Evolutionary conservation across 805 yeast species (phyloP).

Genomic region (Brettanomyces naardenensis): DNA sequence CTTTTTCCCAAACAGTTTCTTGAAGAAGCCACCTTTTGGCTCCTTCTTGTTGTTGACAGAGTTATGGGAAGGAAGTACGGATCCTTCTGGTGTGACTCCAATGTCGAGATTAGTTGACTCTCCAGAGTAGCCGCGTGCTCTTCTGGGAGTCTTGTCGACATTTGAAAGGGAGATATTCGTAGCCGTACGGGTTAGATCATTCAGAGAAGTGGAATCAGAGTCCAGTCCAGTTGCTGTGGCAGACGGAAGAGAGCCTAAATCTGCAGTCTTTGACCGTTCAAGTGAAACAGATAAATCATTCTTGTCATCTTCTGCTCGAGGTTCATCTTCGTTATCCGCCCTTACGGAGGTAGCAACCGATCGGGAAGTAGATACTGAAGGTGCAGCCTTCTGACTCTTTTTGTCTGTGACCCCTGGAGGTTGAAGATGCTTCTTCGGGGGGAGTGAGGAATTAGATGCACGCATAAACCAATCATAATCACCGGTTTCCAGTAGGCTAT

Average conservation of each 20-base stretch:
- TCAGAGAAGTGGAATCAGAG: slow-evolving; percentile 5
- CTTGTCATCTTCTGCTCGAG: slow-evolving; percentile 4
- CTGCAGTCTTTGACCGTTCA: slow-evolving; percentile 21
- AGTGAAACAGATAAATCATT: slow-evolving; percentile 10
- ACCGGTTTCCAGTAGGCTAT: slow-evolving; percentile 14
- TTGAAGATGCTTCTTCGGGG: slow-evolving; percentile 14
- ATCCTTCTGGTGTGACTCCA: neutral
- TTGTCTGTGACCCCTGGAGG: slow-evolving; percentile 20
- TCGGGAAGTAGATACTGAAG: slow-evolving; percentile 16
- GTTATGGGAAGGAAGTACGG: neutral
- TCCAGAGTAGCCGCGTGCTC: neutral
- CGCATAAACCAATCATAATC: slow-evolving; percentile 27
- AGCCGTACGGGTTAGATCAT: slow-evolving; percentile 19
- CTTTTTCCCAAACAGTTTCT: slow-evolving; percentile 6
- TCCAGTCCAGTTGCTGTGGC: neutral
- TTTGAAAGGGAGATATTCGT: slow-evolving; percentile 20
- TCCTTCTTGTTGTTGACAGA: slow-evolving; percentile 8
- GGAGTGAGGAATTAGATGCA: neutral
- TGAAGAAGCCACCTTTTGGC: slow-evolving; percentile 12
- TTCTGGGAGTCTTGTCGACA: slow-evolving; percentile 3
- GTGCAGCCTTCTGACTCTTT: slow-evolving; percentile 19
- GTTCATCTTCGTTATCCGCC: slow-evolving; percentile 7
- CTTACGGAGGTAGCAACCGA: slow-evolving; percentile 6
- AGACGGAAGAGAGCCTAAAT: slow-evolving; percentile 4
- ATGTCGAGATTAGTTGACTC: slow-evolving; percentile 1